phyloP scores from a whole-genome alignment of 495 filamentous ascomycete genomes.

The Monascus purpureus region DNA sequence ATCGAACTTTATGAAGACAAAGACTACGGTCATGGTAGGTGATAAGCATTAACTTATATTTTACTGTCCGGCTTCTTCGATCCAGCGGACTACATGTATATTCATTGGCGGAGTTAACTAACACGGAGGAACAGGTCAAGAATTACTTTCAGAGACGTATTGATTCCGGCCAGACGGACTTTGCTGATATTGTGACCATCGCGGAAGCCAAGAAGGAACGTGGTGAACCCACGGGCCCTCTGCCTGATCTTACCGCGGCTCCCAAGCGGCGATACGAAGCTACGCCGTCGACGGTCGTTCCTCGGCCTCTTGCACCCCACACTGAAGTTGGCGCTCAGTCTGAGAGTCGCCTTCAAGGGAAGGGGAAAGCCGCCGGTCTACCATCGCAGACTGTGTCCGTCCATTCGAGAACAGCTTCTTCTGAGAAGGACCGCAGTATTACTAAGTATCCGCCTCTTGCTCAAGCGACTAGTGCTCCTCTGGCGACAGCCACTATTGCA shows the following conservation, averaged over 20 bases:
- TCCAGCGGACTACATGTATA: no score
- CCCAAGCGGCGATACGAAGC: slow-evolving; percentile 45
- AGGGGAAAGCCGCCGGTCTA: slow-evolving; percentile 21
- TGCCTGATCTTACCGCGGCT: slow-evolving; percentile 45
- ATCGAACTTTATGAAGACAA: slow-evolving; percentile 75
- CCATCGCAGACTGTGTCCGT: slow-evolving; percentile 20
- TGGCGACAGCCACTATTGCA: slow-evolving; percentile 14
- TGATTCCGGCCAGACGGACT: slow-evolving; percentile 53
- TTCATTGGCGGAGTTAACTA: no score
- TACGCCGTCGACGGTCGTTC: slow-evolving; percentile 41
- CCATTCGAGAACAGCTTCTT: slow-evolving; percentile 12
- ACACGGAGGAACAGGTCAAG: slow-evolving; percentile 52
- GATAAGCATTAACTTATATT: no score
- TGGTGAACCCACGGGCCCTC: slow-evolving; percentile 56
- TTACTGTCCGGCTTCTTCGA: no score
- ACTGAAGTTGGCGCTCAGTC: slow-evolving; percentile 39
- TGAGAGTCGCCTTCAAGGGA: slow-evolving; percentile 34
- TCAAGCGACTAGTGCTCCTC: slow-evolving; percentile 26
- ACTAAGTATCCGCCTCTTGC: slow-evolving; percentile 29
- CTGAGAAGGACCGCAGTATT: slow-evolving; percentile 24
- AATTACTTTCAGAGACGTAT: slow-evolving; percentile 77
- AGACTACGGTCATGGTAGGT: slow-evolving; percentile 86
- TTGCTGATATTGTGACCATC: slow-evolving; percentile 50
- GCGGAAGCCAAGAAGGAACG: slow-evolving; percentile 55
- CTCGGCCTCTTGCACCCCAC: slow-evolving; percentile 46